These are phyloP conservation scores for Wickerhamiella alocasiicola DNA, from an alignment of 805 yeast genomes.

Conservation along the genomic window DNA sequence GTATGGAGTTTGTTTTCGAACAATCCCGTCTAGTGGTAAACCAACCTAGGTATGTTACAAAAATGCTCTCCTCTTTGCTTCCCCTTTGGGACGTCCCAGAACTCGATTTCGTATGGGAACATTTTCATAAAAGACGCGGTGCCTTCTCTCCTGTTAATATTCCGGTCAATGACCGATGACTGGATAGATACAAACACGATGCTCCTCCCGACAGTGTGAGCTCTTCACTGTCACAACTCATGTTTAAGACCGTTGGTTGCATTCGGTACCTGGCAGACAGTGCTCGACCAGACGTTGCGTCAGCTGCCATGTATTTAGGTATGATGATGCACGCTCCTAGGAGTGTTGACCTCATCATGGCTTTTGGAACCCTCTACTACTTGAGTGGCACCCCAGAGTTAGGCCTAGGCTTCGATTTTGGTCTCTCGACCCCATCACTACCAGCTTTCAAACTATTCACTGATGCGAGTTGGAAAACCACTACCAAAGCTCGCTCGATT, in stretches of 20 bases:
- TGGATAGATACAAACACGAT: background rate
- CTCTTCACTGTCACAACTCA: background rate
- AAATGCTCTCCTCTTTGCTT: background rate
- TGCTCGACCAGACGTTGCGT: too few species aligned
- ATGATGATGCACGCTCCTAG: too few species aligned
- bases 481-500: background rate
- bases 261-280: conserved; percentile 1
- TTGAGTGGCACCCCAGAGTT: too few species aligned
- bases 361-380: too few species aligned
- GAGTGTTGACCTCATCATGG: too few species aligned
- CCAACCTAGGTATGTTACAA: background rate
- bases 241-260: background rate
- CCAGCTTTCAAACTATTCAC: background rate
- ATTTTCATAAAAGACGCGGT: background rate
- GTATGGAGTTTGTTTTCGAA: background rate
- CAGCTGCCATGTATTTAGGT: too few species aligned
- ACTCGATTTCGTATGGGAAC: background rate
- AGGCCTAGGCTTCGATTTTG: too few species aligned
- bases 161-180: background rate
- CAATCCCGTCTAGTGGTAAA: background rate
- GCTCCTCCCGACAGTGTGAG: background rate
- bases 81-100: background rate
- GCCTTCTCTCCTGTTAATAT: background rate
- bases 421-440: too few species aligned
- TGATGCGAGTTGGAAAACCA: background rate